phyloP scores from a whole-genome alignment of 345 rosid species.

The Cardiospermum halicacabum region DNA sequence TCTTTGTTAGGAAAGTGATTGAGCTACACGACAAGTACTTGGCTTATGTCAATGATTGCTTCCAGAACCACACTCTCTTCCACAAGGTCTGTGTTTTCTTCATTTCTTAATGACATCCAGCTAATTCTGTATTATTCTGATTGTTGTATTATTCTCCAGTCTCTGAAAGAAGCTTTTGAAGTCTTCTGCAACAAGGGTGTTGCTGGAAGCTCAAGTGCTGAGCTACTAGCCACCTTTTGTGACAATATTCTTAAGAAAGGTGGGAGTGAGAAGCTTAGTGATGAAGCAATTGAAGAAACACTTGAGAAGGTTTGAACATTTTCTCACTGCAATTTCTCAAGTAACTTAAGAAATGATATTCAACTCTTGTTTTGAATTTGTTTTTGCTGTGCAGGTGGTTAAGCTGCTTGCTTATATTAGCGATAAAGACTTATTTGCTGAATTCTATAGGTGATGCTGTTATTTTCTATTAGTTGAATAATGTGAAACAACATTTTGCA shows the following conservation, averaged over 20 bases:
- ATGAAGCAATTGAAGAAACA: slow-evolving; percentile 67
- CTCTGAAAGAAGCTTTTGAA: slow-evolving; percentile 70
- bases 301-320: slow-evolving; percentile 53
- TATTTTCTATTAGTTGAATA: neutral
- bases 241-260: slow-evolving; percentile 68
- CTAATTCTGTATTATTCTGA: neutral
- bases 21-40: slow-evolving; percentile 69
- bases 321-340: neutral
- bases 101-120: neutral
- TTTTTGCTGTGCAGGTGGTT: slow-evolving; percentile 40
- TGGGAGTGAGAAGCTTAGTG: slow-evolving; percentile 69
- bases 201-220: slow-evolving; percentile 63
- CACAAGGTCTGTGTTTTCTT: slow-evolving; percentile 50
- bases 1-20: slow-evolving; percentile 57
- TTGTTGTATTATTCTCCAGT: slow-evolving; percentile 28
- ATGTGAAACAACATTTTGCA: neutral
- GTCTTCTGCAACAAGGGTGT: slow-evolving; percentile 65
- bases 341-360: neutral
- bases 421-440: slow-evolving; percentile 71
- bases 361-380: neutral
- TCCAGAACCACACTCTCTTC: slow-evolving; percentile 56
- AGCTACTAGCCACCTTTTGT: slow-evolving; percentile 59
- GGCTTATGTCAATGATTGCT: slow-evolving; percentile 52
- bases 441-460: slow-evolving; percentile 47
- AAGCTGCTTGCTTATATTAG: slow-evolving; percentile 67